Percentiles rank a stretch among this genome's conserved stretches.
phyloP scores from a whole-genome alignment of 2,329 filamentous ascomycete genomes.

The Thielaviopsis populi region DNA sequence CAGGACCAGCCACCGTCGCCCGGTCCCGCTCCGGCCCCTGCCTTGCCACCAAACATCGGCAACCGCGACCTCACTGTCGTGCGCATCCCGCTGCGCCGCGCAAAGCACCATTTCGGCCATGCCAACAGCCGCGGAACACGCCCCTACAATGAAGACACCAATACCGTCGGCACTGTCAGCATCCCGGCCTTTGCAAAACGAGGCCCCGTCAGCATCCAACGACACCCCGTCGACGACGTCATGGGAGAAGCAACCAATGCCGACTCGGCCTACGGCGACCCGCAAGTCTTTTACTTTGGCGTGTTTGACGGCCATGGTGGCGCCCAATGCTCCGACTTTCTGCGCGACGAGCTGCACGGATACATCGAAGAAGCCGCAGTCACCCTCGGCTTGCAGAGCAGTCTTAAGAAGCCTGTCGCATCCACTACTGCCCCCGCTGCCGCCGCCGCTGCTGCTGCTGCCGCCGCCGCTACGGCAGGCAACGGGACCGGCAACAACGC shows the following conservation, averaged over 20 bases:
- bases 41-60: slow-evolving; percentile 42
- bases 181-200: slow-evolving; percentile 84
- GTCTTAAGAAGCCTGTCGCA: slow-evolving; percentile 1
- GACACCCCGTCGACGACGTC: slow-evolving; percentile 21
- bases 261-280: slow-evolving; percentile 69
- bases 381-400: slow-evolving; percentile 65
- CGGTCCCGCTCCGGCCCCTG: slow-evolving; percentile 34
- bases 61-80: slow-evolving; percentile 79
- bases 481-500: slow-evolving; percentile 6
- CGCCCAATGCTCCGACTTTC: slow-evolving; percentile 70
- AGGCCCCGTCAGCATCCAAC: slow-evolving; percentile 46
- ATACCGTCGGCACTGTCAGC: slow-evolving; percentile 86
- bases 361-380: slow-evolving; percentile 74
- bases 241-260: slow-evolving; percentile 50
- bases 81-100: slow-evolving; percentile 79
- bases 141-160: slow-evolving; percentile 82
- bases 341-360: slow-evolving; percentile 68
- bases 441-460: background rate
- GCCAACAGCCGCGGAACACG: slow-evolving; percentile 65
- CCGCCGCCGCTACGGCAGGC: background rate
- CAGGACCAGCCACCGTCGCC: background rate
- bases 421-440: background rate
- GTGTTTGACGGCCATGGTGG: slow-evolving; percentile 96
- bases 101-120: slow-evolving; percentile 90
- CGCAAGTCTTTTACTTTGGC: slow-evolving; percentile 93